phyloP scores from a whole-genome alignment of 306 rosid species.

The Prunus mume region DNA sequence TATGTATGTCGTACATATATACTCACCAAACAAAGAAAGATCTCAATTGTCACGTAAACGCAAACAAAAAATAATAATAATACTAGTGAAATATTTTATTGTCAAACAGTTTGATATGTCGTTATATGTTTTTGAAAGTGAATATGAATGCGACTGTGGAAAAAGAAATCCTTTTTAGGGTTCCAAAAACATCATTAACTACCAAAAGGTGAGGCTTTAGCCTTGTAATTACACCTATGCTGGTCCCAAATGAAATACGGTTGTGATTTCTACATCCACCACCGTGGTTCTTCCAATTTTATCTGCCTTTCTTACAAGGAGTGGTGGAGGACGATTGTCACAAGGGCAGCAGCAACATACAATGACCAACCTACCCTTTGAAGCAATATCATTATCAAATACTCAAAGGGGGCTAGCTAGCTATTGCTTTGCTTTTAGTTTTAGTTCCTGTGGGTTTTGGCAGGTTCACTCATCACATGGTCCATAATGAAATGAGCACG shows the following conservation, averaged over 20 bases:
- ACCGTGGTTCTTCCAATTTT: neutral
- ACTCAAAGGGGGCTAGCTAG: neutral
- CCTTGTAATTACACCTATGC: neutral
- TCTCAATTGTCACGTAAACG: too few species aligned
- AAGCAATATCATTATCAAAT: conserved; percentile 1
- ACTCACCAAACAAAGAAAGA: too few species aligned
- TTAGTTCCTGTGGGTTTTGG: neutral
- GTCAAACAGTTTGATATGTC: too few species aligned
- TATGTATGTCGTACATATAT: too few species aligned
- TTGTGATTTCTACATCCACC: conserved; percentile 2
- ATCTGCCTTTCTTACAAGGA: neutral
- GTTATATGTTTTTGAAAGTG: too few species aligned
- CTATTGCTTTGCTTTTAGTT: neutral
- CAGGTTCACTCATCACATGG: conserved; percentile 28
- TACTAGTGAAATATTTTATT: too few species aligned
- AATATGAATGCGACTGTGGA: too few species aligned
- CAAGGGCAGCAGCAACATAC: too few species aligned
- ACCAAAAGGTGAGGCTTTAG: neutral
- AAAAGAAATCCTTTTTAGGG: neutral
- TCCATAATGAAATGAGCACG: conserved; percentile 26
- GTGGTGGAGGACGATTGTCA: conserved; percentile 11
- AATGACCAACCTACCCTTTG: conserved; percentile 5
- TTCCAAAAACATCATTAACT: neutral
- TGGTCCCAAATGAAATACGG: conserved; percentile 1
- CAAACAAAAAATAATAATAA: too few species aligned